A percentile compares a stretch with the other conserved stretches of the same genome.
Evolutionary conservation across 2,329 filamentous ascomycete species (phyloP).

Genomic region (Calonectria honghensis): DNA sequence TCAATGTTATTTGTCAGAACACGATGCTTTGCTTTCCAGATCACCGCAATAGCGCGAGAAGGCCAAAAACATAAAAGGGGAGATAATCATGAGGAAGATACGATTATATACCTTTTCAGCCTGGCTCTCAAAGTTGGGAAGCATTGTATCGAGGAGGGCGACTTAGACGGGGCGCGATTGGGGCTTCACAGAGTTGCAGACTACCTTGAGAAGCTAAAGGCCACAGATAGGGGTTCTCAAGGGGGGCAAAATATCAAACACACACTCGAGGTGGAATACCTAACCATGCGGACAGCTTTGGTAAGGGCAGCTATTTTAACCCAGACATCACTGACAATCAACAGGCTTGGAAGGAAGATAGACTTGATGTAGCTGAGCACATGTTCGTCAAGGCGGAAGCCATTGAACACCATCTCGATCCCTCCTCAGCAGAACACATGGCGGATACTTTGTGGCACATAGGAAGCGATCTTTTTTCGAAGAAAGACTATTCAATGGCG

Average conservation of each 20-base stretch:
- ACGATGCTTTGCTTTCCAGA: constrained; percentile 77
- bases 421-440: constrained; percentile 74
- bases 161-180: constrained; percentile 75
- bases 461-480: constrained; percentile 75
- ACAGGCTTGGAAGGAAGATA: constrained; percentile 84
- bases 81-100: constrained; percentile 57
- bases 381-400: constrained; percentile 79
- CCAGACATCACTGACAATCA: constrained; percentile 43
- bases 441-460: constrained; percentile 83
- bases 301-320: constrained; percentile 65
- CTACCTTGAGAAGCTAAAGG: constrained; percentile 63
- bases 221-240: not conserved
- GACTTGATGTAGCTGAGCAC: constrained; percentile 85
- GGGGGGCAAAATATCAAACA: constrained; percentile 37
- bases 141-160: constrained; percentile 67
- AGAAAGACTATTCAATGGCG: constrained; percentile 73
- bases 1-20: constrained; percentile 61
- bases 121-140: constrained; percentile 81
- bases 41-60: constrained; percentile 76
- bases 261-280: constrained; percentile 76
- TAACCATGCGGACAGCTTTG: constrained; percentile 78
- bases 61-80: constrained; percentile 52
- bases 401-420: constrained; percentile 64
- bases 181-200: constrained; percentile 79
- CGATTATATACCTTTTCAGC: constrained; percentile 75